Percentiles rank a stretch among this genome's conserved stretches.
Evolutionary conservation across 768 basidiomycete species (phyloP).

Genomic region (Daedaleopsis nitida): DNA sequence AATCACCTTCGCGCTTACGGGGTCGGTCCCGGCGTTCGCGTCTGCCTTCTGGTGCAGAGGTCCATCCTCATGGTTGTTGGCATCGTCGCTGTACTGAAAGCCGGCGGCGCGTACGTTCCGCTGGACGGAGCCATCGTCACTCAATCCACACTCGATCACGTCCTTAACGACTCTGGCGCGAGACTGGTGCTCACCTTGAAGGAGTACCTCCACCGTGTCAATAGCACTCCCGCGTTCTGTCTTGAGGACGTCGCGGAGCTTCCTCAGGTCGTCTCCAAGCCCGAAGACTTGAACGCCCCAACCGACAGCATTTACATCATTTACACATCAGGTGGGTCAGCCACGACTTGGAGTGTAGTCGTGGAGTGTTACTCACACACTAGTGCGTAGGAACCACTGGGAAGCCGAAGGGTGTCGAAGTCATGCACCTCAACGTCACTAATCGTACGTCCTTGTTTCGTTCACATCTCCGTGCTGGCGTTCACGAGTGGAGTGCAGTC

Average conservation of each 20-base stretch:
- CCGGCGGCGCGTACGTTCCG: constrained; percentile 61
- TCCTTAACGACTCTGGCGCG: constrained; percentile 49
- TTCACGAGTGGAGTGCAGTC: constrained; percentile 31
- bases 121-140: constrained; percentile 60
- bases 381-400: constrained; percentile 49
- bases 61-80: constrained; percentile 55
- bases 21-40: constrained; percentile 49
- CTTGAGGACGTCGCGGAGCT: constrained; percentile 25
- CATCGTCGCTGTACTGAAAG: constrained; percentile 57
- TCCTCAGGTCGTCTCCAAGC: constrained; percentile 27
- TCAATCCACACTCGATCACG: constrained; percentile 53
- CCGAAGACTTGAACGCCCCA: constrained; percentile 37
- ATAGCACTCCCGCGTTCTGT: constrained; percentile 18
- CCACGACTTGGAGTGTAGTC: not conserved
- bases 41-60: constrained; percentile 57
- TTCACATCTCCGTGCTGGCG: not conserved
- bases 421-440: constrained; percentile 59
- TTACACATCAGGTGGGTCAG: constrained; percentile 55
- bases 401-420: constrained; percentile 60
- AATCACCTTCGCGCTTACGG: constrained; percentile 43
- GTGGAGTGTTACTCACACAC: constrained; percentile 4
- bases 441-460: constrained; percentile 45
- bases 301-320: constrained; percentile 57
- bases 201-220: constrained; percentile 26
- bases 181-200: constrained; percentile 44